Evolutionary conservation across 768 basidiomycete genomes (phyloP).

Genomic region (Leccinum rimulosum): DNA sequence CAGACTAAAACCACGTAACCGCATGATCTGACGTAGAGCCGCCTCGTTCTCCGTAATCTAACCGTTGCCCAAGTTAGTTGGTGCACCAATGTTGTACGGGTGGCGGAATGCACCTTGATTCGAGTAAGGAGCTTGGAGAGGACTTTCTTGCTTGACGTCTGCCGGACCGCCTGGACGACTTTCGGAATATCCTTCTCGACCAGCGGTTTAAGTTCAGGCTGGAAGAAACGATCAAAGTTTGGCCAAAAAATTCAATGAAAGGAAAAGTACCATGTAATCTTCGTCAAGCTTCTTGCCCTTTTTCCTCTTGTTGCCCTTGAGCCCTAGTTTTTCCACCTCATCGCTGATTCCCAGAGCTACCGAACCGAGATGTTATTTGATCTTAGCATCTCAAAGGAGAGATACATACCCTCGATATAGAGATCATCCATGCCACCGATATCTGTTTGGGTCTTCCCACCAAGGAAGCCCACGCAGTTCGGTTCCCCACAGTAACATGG

Average conservation of each 20-base stretch:
- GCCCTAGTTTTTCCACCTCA: slow-evolving; percentile 75
- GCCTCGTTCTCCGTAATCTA: slow-evolving; percentile 84
- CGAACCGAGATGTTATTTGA: not conserved
- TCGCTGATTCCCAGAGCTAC: slow-evolving; percentile 91
- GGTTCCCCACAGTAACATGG: slow-evolving; percentile 93
- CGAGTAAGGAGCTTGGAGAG: slow-evolving; percentile 80
- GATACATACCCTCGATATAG: slow-evolving; percentile 74
- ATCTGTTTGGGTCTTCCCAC: slow-evolving; percentile 98
- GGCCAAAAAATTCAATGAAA: not conserved
- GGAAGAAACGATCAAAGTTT: slow-evolving; percentile 6
- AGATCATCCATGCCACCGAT: slow-evolving; percentile 92
- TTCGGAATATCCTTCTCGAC: slow-evolving; percentile 81
- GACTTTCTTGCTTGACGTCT: slow-evolving; percentile 81
- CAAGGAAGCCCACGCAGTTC: slow-evolving; percentile 93
- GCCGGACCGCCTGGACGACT: slow-evolving; percentile 87
- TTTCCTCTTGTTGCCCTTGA: slow-evolving; percentile 88
- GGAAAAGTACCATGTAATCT: slow-evolving; percentile 72
- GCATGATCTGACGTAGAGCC: slow-evolving; percentile 81
- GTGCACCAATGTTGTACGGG: not conserved
- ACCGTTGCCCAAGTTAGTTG: not conserved
- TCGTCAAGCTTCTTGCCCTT: slow-evolving; percentile 92
- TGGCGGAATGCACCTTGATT: slow-evolving; percentile 58
- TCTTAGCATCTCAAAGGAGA: not conserved
- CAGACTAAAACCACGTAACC: slow-evolving; percentile 87
- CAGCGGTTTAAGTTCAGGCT: slow-evolving; percentile 81